Percentiles rank a stretch among this genome's conserved stretches.
These are phyloP conservation scores for Phalaenopsis hybrid DNA, from an alignment of 116 monocot species.

Conservation along the genomic window DNA sequence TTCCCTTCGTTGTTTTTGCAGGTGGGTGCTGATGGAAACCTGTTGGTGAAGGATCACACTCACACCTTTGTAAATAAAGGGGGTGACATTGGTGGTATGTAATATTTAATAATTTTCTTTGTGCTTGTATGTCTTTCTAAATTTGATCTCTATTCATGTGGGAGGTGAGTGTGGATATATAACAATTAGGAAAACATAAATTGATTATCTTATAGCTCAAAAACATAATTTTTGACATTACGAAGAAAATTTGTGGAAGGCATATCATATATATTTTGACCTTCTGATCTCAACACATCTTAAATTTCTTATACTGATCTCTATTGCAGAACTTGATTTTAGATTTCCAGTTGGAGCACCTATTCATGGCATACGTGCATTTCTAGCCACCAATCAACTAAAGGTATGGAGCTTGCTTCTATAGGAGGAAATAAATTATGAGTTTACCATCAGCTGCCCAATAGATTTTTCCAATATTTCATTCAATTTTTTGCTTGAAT, in stretches of 20 bases:
- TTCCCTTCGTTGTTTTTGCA: conserved; percentile 14
- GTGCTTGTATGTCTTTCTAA: background rate
- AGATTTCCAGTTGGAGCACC: conserved; percentile 88
- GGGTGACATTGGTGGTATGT: conserved; percentile 86
- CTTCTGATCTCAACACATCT: background rate
- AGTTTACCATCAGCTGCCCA: background rate
- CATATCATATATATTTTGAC: background rate
- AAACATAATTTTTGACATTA: background rate
- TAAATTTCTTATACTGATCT: conserved; percentile 14
- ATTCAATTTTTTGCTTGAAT: background rate
- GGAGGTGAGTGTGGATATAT: background rate
- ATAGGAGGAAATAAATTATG: background rate
- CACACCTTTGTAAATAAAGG: conserved; percentile 97
- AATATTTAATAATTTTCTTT: background rate
- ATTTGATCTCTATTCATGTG: background rate
- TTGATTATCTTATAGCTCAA: background rate
- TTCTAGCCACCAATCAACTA: conserved; percentile 90
- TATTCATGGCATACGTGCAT: conserved; percentile 90
- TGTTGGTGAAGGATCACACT: conserved; percentile 93
- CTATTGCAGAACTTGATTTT: conserved; percentile 85
- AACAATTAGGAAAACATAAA: background rate
- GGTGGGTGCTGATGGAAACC: conserved; percentile 86
- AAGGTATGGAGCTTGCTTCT: conserved; percentile 37
- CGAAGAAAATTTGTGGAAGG: too few relatives aligned
- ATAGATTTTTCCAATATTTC: background rate